A percentile compares a stretch with the other conserved stretches of the same genome.
phyloP scores from a whole-genome alignment of 768 basidiomycete genomes.

The Pisolithus tinctorius region DNA sequence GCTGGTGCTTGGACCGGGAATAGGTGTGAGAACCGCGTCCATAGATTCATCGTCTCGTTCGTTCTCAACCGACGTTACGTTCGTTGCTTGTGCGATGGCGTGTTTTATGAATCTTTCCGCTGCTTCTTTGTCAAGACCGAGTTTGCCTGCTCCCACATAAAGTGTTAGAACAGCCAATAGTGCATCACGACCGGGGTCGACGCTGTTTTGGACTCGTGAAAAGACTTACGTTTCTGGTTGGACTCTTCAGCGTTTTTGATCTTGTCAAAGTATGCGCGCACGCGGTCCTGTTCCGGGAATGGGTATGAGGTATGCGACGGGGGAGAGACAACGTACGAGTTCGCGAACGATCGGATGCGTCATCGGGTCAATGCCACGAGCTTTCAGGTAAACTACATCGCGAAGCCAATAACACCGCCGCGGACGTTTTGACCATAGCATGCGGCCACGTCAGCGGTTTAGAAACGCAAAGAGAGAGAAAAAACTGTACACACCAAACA shows the following conservation, averaged over 20 bases:
- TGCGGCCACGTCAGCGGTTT: not conserved
- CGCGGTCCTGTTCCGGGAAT: slow-evolving; percentile 47
- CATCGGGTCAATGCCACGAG: slow-evolving; percentile 72
- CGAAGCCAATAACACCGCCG: not conserved
- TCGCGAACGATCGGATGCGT: slow-evolving; percentile 73
- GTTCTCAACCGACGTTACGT: slow-evolving; percentile 24
- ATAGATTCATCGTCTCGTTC: slow-evolving; percentile 15
- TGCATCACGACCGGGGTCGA: not conserved
- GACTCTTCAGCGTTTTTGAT: slow-evolving; percentile 70
- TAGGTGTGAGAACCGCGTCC: not conserved
- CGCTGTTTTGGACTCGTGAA: not conserved
- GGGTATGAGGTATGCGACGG: not conserved
- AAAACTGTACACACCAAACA: slow-evolving; percentile 56
- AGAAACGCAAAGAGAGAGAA: not conserved
- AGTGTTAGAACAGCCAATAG: no score
- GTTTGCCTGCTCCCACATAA: slow-evolving; percentile 26
- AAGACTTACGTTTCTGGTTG: slow-evolving; percentile 34
- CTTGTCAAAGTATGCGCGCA: slow-evolving; percentile 78
- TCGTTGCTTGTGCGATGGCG: slow-evolving; percentile 62
- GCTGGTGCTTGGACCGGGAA: slow-evolving; percentile 8
- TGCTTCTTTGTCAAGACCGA: slow-evolving; percentile 67
- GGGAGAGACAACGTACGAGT: slow-evolving; percentile 17
- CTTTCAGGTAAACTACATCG: slow-evolving; percentile 68
- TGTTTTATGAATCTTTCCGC: slow-evolving; percentile 80
- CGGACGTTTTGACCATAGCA: not conserved